Evolutionary conservation across 2,329 filamentous ascomycete species (phyloP).

Genomic region (Colletotrichum gloeosporioides): DNA sequence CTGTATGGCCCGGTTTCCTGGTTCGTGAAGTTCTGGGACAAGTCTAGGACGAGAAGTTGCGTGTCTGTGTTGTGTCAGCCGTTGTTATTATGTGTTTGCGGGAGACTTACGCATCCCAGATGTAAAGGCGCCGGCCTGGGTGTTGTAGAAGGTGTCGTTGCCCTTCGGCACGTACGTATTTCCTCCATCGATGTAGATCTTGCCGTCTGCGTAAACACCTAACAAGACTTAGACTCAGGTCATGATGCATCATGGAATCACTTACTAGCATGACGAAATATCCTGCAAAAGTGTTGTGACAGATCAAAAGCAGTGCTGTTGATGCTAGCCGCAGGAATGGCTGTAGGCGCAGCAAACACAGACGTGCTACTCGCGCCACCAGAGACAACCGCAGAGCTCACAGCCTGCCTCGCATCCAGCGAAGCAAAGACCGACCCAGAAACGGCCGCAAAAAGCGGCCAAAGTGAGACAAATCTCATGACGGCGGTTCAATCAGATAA

Average conservation of each 20-base stretch:
- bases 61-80: neutral
- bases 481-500: neutral
- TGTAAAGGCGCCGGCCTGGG: neutral
- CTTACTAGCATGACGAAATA: constrained; percentile 10
- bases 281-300: constrained; percentile 1
- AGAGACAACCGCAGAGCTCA: neutral
- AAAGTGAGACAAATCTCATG: neutral
- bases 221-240: neutral
- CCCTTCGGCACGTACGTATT: constrained; percentile 22
- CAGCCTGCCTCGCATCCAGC: neutral
- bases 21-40: constrained; percentile 24
- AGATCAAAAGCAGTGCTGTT: constrained; percentile 9
- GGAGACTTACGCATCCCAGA: constrained; percentile 7
- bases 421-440: neutral
- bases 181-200: constrained; percentile 26
- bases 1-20: constrained; percentile 18
- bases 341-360: constrained; percentile 6
- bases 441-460: neutral
- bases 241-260: neutral
- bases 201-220: constrained; percentile 25
- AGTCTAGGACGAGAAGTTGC: constrained; percentile 24
- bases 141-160: constrained; percentile 11
- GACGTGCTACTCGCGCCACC: neutral
- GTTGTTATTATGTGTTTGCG: neutral
- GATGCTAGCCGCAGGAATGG: neutral